phyloP scores from a whole-genome alignment of 1,284 basidiomycete species.

The Naganishia sp. region DNA sequence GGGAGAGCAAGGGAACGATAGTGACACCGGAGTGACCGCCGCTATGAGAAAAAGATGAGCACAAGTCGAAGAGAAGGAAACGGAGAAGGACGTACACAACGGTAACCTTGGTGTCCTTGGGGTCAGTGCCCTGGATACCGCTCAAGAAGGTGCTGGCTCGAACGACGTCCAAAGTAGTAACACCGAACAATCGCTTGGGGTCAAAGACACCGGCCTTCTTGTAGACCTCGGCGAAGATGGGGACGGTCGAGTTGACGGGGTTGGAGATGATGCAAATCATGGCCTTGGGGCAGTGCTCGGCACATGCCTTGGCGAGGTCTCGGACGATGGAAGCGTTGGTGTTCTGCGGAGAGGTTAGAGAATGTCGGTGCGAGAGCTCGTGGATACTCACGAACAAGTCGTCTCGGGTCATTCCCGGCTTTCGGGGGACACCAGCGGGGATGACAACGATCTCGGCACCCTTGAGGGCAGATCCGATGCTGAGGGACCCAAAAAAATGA shows the following conservation, averaged over 20 bases:
- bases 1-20: constrained; percentile 92
- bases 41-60: constrained; percentile 17
- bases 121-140: constrained; percentile 67
- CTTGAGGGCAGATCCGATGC: constrained; percentile 78
- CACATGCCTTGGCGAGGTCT: constrained; percentile 86
- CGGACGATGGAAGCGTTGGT: constrained; percentile 69
- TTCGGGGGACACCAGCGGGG: constrained; percentile 94
- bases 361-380: constrained; percentile 6
- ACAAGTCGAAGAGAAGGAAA: not conserved
- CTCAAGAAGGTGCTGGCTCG: constrained; percentile 90
- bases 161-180: constrained; percentile 96
- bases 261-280: constrained; percentile 96
- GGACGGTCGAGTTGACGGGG: constrained; percentile 80
- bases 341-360: constrained; percentile 17
- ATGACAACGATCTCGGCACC: constrained; percentile 91
- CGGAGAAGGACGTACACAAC: constrained; percentile 60
- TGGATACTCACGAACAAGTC: constrained; percentile 84
- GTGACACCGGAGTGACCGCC: constrained; percentile 97
- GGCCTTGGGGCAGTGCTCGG: constrained; percentile 83
- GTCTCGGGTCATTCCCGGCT: constrained; percentile 80
- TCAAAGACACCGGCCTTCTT: constrained; percentile 93
- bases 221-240: constrained; percentile 91
- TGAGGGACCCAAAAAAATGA: constrained; percentile 57
- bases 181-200: constrained; percentile 72
- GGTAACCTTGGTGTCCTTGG: constrained; percentile 69